Evolutionary conservation across 2,329 filamentous ascomycete species (phyloP), one percentile per base, ranked within the genome.

Genomic region (Penicillium italicum): DNA sequence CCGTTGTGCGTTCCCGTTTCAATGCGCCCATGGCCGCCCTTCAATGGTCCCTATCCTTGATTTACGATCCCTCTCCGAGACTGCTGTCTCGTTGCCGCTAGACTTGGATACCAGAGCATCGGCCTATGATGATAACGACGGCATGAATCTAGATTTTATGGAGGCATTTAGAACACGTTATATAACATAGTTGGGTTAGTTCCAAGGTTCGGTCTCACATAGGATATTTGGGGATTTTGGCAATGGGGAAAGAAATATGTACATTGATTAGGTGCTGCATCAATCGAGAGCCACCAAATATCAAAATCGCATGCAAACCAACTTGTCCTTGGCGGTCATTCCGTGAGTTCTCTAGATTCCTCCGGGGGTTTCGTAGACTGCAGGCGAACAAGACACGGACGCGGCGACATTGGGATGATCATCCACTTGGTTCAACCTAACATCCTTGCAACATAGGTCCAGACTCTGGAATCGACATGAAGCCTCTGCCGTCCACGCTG

Each of bases 11-110:
- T 77, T 80, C 56, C 78, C 78, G 1, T 80, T 80, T 55, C 77
- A 79, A 49, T 80, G 78, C 58, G 78, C 78, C 18, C 78, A 80
- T 66, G 78, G 78, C 31, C 71, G 78, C 40, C 77, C 77, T 11
- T 77, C 76, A 24, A 77, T 79, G 72, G 65, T 79, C 16, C 77
- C 77, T 10, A 65, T 79, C 36, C 62, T 75, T 37, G 72, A 74
- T 54, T 45, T 77, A 30, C 61, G 62, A 20, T 34, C 53, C 16
- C 43, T 53, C 4, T 11, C 50, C 24, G 50, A 48, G 7, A n/a
- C 30, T n/a, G 12, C 28, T 9, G n/a, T 24, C 18, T 26, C 43
- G 14, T 31, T 20, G 10, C 33, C 20, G 38, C 49, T 30, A 20
- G 24, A 44, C 50, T 24, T 46, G 20, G 48, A 37, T 28, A 45